Base-by-base conservation (phyloP, 768 basidiomycete genomes). In the Pleurotus tuber-regium region DNA sequence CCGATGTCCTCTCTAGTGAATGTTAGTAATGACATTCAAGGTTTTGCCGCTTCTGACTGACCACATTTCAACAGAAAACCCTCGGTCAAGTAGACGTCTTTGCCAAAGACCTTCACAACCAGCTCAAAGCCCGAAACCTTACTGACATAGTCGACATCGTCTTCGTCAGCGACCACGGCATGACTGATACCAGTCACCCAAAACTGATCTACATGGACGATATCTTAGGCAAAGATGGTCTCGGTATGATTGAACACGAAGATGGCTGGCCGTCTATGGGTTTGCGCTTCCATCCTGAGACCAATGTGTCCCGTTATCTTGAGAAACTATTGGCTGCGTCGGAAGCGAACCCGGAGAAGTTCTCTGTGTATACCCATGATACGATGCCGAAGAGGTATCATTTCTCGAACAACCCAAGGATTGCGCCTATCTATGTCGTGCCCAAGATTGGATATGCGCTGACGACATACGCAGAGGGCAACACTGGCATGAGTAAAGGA, bases 261-360 rank as follows among this genome's bases (percentile, higher is more conserved):
- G 93, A 96, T 54, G 88, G 94, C 35, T 95, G 92, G 92, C 94
- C 93, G 9, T 80, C 86, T 1, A 87, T 92, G 75, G 94, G 94
- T 2, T 67, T 97, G 46, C 80, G 93, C 21, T 92, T 96, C 71
- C 63, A 70, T 14, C 58, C 75, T 1, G 68, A 66, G n/a, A 73
- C 77, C 1, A 87, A 95, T 62, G 68, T 70, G 9, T 70, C 78
- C 8, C 70, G 75, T 33, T 79, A 87, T 54, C 68, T 89, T 25
- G 67, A 79, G 14, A 63, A 74, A 21, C 73, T 95, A 31, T 56
- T 75, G 12, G 68, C 66, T 4, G 83, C 86, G 10, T 75, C 84
- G 1, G 64, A 67, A 0, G 67, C 68, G 42, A 78, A 85, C 57
- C 66, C 69, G 1, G 83, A 82, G 59, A 86, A 86, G 58, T 93